Conservation (phyloP, 768 basidiomycete genomes). For the Psilocybe tampanensis region DNA sequence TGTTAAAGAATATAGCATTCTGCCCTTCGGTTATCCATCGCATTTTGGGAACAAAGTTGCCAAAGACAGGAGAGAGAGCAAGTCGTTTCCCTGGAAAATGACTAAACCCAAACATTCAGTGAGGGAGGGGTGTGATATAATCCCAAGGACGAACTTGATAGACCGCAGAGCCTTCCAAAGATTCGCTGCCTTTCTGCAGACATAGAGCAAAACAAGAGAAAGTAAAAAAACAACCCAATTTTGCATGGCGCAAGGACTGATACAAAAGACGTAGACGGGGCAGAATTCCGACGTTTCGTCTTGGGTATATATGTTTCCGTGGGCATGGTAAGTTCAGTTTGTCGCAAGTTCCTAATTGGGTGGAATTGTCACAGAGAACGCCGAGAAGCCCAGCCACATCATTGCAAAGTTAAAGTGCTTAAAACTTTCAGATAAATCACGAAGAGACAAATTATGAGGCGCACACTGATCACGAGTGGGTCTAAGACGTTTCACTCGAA, state of each 20-base stretch:
- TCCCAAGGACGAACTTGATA: conserved; percentile 26
- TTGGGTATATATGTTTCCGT: too few relatives aligned
- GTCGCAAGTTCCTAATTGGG: background rate
- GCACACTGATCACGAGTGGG: too few relatives aligned
- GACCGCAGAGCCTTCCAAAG: conserved; percentile 26
- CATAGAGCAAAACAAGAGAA: conserved; percentile 20
- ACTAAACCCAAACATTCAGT: conserved; percentile 17
- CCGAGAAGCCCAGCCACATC: background rate
- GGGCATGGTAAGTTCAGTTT: background rate
- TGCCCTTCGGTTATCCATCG: conserved; percentile 31
- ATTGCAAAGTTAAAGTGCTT: too few relatives aligned
- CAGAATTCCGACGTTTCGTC: too few relatives aligned
- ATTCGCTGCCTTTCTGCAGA: conserved; percentile 21
- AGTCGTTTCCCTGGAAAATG: conserved; percentile 35
- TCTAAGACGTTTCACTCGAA: too few relatives aligned
- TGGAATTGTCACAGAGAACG: background rate
- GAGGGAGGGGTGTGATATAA: background rate
- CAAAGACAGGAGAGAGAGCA: conserved; percentile 27
- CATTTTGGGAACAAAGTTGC: conserved; percentile 29
- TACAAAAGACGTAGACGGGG: background rate
- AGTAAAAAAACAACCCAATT: conserved; percentile 8
- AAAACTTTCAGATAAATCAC: too few relatives aligned
- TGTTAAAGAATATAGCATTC: conserved; percentile 31
- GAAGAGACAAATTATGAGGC: too few relatives aligned
- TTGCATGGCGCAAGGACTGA: conserved; percentile 1